Evolutionary conservation across 2,329 filamentous ascomycete genomes (phyloP), one percentile per base, ranked within the genome.

Genomic region (Colletotrichum filicis): DNA sequence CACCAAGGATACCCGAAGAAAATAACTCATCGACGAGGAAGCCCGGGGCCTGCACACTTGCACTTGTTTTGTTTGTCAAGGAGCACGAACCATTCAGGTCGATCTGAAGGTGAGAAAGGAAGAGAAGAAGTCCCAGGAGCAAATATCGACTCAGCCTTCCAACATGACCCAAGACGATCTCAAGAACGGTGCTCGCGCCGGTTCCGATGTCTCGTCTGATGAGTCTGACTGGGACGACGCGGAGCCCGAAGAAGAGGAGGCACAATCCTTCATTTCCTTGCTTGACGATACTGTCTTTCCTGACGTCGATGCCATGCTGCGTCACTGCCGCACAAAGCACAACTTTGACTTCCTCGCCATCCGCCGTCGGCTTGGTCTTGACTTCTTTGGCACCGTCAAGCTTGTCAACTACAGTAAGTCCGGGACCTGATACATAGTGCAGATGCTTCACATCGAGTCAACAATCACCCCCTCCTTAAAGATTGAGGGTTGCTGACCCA

Each of bases 311-410:
- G 85, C 88, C 24, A 94, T 95, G 92, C 84, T 95, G 58, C 83
- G 87, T 46, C 86, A 94, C 79, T 93, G 91, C 87, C 92, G 89
- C 78, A 86, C 91, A 62, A 90, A 89, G 76, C 86, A 92, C 78
- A 82, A 83, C 32, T 93, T 95, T 77, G 92, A 95, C 81, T 89
- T 95, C 72, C 79, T 91, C 66, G 88, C 86, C 66, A 84, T 90
- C 42, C 86, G 91, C 70, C 88, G 90, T 71, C 84, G 82, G 26
- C 81, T 90, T 79, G 87, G 84, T 26, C 86, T 95, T 57, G 93
- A 95, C 78, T 95, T 95, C 76, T 88, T 94, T 73, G 93, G 91
- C 32, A 90, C 88, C 72, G 90, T 95, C 77, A 95, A 92, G 82
- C 85, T 95, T 42, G 90, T 95, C 80, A 95, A 95, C 80, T 95